phyloP scores from a whole-genome alignment of 2,329 filamentous ascomycete species.

The Chalara sp. region DNA sequence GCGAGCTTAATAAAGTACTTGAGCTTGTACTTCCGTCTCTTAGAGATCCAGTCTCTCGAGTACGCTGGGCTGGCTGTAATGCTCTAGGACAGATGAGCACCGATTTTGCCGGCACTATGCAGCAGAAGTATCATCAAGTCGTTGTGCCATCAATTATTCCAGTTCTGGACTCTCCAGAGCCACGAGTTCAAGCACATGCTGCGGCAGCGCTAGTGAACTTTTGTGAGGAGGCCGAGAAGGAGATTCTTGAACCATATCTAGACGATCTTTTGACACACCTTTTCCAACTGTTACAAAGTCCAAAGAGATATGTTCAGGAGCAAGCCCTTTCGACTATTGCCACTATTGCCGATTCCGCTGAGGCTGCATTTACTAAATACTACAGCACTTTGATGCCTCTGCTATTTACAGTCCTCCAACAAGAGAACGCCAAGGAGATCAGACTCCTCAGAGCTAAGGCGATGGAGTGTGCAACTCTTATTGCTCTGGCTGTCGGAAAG shows the following conservation, averaged over 20 bases:
- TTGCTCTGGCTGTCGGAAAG: slow-evolving; percentile 90
- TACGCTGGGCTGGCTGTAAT: slow-evolving; percentile 96
- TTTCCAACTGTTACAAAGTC: slow-evolving; percentile 80
- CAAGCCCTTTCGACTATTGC: slow-evolving; percentile 97
- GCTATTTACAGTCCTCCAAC: slow-evolving; percentile 79
- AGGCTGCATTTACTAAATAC: slow-evolving; percentile 90
- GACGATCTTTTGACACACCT: slow-evolving; percentile 80
- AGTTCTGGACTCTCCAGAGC: slow-evolving; percentile 82
- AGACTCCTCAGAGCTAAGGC: slow-evolving; percentile 88
- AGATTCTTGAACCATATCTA: slow-evolving; percentile 84
- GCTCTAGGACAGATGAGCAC: slow-evolving; percentile 99
- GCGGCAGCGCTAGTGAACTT: slow-evolving; percentile 98
- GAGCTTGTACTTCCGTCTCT: slow-evolving; percentile 91
- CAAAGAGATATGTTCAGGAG: slow-evolving; percentile 95
- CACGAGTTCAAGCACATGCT: slow-evolving; percentile 92
- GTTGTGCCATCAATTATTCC: slow-evolving; percentile 90
- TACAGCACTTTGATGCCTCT: slow-evolving; percentile 95
- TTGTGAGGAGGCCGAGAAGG: slow-evolving; percentile 95
- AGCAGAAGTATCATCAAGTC: slow-evolving; percentile 84
- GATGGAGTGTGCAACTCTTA: slow-evolving; percentile 97
- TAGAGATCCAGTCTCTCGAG: slow-evolving; percentile 83
- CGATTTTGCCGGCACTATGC: slow-evolving; percentile 96
- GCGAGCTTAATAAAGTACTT: slow-evolving; percentile 87
- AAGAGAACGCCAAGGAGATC: slow-evolving; percentile 91
- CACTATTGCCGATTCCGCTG: slow-evolving; percentile 96